These are phyloP conservation scores for Mycena chlorophos DNA, from an alignment of 768 basidiomycete genomes.

Conservation along the genomic window DNA sequence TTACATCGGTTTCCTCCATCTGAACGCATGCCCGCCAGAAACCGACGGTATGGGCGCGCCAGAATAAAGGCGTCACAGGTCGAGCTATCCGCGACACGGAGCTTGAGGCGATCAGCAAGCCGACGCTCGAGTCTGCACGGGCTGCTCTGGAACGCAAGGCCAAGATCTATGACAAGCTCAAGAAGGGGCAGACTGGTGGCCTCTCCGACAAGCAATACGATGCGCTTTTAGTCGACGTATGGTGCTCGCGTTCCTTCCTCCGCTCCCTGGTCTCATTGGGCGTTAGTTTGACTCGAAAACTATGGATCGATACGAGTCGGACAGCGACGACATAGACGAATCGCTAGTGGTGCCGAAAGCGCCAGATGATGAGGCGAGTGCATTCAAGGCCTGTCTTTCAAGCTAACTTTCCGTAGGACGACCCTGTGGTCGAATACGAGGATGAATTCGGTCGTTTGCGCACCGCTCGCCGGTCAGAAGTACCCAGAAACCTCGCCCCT, in stretches of 20 bases:
- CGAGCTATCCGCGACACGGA: constrained; percentile 71
- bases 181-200: constrained; percentile 77
- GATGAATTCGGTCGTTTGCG: constrained; percentile 85
- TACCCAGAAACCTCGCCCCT: constrained; percentile 65
- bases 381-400: background rate
- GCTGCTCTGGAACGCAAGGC: constrained; percentile 76
- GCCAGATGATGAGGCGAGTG: constrained; percentile 40
- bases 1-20: background rate
- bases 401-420: constrained; percentile 45
- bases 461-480: constrained; percentile 68
- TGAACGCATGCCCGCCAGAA: constrained; percentile 47
- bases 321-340: constrained; percentile 79
- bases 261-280: background rate
- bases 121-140: constrained; percentile 71
- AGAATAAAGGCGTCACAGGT: constrained; percentile 70
- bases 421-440: constrained; percentile 81
- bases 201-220: constrained; percentile 75
- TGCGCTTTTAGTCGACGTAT: constrained; percentile 72
- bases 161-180: constrained; percentile 75
- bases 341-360: constrained; percentile 62
- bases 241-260: constrained; percentile 27
- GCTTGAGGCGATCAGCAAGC: constrained; percentile 65
- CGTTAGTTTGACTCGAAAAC: constrained; percentile 69
- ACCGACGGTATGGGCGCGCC: constrained; percentile 72
- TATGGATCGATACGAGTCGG: constrained; percentile 56